A percentile compares a stretch with the other conserved stretches of the same genome.
phyloP scores from a whole-genome alignment of 192 early-diverging fungal species.

The Entophlyctis helioformis region DNA sequence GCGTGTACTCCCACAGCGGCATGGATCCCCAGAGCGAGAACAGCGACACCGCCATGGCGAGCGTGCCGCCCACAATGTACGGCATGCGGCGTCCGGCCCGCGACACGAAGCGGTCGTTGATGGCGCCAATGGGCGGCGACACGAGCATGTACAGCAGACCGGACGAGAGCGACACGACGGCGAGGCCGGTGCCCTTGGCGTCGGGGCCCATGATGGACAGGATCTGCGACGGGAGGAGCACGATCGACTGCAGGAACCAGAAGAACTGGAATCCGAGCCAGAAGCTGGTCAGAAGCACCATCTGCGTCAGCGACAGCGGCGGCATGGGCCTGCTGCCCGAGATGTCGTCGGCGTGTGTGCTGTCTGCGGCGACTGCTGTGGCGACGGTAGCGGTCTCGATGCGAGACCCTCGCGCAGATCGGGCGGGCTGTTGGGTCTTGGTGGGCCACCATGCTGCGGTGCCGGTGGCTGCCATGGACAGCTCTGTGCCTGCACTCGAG shows the following conservation, averaged over 20 bases:
- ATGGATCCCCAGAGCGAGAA: constrained; percentile 10
- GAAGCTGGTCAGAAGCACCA: too few relatives aligned
- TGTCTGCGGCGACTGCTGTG: too few relatives aligned
- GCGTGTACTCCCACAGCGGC: constrained; percentile 11
- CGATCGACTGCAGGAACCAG: constrained; percentile 20
- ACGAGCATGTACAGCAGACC: constrained; percentile 23
- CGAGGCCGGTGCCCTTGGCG: constrained; percentile 24
- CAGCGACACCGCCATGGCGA: constrained; percentile 17
- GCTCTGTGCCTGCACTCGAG: too few relatives aligned
- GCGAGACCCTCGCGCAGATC: too few relatives aligned
- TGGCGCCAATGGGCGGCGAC: constrained; percentile 20
- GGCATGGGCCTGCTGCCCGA: too few relatives aligned
- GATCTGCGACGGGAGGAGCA: constrained; percentile 22
- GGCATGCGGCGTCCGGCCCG: constrained; percentile 10
- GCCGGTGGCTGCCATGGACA: too few relatives aligned
- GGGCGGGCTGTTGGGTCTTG: too few relatives aligned
- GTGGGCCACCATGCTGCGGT: too few relatives aligned
- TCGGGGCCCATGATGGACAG: constrained; percentile 16
- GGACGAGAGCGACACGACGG: constrained; percentile 14
- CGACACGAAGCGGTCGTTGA: constrained; percentile 22
- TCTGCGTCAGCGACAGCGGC: too few relatives aligned
- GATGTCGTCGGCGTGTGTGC: too few relatives aligned
- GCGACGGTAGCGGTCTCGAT: too few relatives aligned
- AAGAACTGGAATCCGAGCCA: too few relatives aligned
- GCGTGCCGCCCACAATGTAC: constrained; percentile 20